Conservation (phyloP, 305 asterid genomes). For the Solanum chacoense region DNA sequence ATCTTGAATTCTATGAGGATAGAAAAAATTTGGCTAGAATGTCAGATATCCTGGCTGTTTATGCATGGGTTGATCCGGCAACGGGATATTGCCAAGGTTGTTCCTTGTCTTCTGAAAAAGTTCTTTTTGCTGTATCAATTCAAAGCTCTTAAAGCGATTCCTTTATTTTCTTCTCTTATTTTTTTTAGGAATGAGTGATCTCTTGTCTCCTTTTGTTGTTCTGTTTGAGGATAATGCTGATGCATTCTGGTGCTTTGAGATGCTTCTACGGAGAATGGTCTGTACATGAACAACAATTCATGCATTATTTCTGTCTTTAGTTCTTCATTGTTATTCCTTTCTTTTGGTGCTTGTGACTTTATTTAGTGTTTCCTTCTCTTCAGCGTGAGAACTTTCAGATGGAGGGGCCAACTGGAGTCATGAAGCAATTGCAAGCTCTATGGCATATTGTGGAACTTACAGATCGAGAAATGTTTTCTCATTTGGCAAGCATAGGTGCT, state of each 20-base stretch:
- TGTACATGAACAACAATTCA: not conserved
- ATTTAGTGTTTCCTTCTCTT: constrained; percentile 2
- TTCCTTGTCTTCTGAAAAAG: constrained; percentile 6
- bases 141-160: not conserved
- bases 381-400: constrained; percentile 93
- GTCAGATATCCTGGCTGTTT: constrained; percentile 98
- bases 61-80: constrained; percentile 95
- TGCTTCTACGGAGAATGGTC: constrained; percentile 95
- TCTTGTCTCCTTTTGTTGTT: constrained; percentile 90
- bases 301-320: not conserved
- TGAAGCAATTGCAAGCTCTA: constrained; percentile 90
- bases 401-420: constrained; percentile 97
- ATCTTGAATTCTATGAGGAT: constrained; percentile 90
- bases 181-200: constrained; percentile 88
- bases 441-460: constrained; percentile 90
- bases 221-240: constrained; percentile 97
- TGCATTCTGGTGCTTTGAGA: constrained; percentile 99
- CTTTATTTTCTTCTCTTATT: constrained; percentile 18
- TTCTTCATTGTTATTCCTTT: not conserved
- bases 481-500: constrained; percentile 80
- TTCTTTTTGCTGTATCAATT: not conserved
- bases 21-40: constrained; percentile 83
- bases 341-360: not conserved
- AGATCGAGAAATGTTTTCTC: constrained; percentile 83
- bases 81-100: constrained; percentile 99